Percentiles rank a stretch among this genome's conserved stretches.
Conservation (phyloP, 352 stramenopile genomes). For the Phytophthora megakarya region DNA sequence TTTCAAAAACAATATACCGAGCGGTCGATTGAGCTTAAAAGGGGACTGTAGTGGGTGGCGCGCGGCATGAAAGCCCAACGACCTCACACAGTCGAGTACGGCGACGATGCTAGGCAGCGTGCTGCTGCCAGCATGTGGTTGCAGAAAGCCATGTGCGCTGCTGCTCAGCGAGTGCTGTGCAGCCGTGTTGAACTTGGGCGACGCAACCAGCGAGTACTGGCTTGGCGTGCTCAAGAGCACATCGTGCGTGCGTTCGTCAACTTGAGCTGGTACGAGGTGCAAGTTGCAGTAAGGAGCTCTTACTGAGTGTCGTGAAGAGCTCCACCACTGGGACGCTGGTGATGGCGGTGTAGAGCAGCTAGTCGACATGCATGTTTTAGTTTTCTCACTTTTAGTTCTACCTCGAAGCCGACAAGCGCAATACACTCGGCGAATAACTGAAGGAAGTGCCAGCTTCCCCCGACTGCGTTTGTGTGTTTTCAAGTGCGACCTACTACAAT, state of each 20-base stretch:
- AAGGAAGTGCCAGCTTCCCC: slow-evolving; percentile 14
- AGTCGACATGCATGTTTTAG: slow-evolving; percentile 8
- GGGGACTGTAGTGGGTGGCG: too few species aligned
- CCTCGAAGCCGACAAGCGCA: neutral
- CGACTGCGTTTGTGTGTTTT: neutral
- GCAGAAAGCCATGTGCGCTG: too few species aligned
- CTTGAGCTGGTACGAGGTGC: slow-evolving; percentile 3
- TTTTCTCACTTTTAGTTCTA: slow-evolving; percentile 4
- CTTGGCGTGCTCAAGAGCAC: too few species aligned
- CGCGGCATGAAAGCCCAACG: too few species aligned
- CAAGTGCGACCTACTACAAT: slow-evolving; percentile 13
- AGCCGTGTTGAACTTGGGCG: too few species aligned
- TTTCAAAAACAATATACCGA: too few species aligned
- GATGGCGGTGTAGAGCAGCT: slow-evolving; percentile 4
- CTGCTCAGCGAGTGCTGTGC: too few species aligned
- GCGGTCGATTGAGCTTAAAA: too few species aligned
- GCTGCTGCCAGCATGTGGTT: too few species aligned
- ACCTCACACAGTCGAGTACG: too few species aligned
- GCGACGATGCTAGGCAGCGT: too few species aligned
- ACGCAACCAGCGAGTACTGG: too few species aligned
- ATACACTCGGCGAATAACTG: slow-evolving; percentile 3
- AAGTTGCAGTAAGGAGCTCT: slow-evolving; percentile 1
- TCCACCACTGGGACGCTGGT: slow-evolving; percentile 7
- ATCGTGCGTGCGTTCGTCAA: neutral
- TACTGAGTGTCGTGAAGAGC: neutral